Evolutionary conservation across 306 rosid species (phyloP).

Genomic region (Adenanthera pavonina): DNA sequence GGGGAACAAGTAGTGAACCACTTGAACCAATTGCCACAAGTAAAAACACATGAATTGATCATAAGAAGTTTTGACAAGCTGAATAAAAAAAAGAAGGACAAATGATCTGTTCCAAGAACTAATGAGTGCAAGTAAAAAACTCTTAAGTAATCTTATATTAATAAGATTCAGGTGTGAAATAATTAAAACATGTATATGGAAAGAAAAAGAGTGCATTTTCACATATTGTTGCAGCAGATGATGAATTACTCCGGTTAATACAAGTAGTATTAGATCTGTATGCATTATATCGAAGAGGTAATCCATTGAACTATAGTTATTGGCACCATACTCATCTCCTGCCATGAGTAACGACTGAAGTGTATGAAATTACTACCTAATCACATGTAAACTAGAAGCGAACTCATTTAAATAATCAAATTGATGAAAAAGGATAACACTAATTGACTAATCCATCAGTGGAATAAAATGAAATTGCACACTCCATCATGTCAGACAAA

Average conservation of each 20-base stretch:
- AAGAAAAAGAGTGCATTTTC: background rate
- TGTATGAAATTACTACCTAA: background rate
- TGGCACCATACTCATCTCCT: background rate
- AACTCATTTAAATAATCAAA: background rate
- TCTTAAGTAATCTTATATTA: background rate
- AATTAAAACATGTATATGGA: background rate
- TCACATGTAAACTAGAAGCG: background rate
- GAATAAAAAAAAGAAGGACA: background rate
- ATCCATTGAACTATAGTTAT: background rate
- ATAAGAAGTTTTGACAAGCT: background rate
- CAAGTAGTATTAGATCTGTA: background rate
- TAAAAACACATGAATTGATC: too few relatives aligned
- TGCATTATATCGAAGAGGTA: background rate
- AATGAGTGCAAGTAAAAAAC: background rate
- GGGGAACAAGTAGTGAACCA: too few relatives aligned
- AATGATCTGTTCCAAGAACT: background rate
- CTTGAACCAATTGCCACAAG: too few relatives aligned
- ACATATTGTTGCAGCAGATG: conserved; percentile 3
- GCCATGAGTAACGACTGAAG: background rate
- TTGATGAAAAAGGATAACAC: background rate
- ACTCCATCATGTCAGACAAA: background rate
- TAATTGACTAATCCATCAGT: background rate
- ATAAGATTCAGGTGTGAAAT: background rate
- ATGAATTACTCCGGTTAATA: background rate
- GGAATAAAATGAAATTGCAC: background rate